Evolutionary conservation across 805 yeast genomes (phyloP).

Genomic region (Yamadazyma phyllophila): DNA sequence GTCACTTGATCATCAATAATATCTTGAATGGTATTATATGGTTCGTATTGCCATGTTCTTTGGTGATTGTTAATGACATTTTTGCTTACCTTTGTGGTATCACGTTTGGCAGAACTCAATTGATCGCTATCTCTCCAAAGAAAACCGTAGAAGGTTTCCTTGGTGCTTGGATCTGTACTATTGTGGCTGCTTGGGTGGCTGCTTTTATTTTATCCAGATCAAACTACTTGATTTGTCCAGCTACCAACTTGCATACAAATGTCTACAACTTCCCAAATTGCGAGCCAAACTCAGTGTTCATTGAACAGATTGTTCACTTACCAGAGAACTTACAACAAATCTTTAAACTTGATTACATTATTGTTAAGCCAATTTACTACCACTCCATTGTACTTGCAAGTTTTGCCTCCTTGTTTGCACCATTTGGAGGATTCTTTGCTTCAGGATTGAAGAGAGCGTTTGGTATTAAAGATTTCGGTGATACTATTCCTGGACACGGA

Average conservation of each 20-base stretch:
- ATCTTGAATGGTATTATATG: slow-evolving; percentile 88
- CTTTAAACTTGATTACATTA: slow-evolving; percentile 40
- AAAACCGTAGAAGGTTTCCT: slow-evolving; percentile 96
- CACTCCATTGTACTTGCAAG: slow-evolving; percentile 85
- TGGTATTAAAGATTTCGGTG: slow-evolving; percentile 95
- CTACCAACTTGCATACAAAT: slow-evolving; percentile 59
- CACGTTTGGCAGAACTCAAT: slow-evolving; percentile 89
- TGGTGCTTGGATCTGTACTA: slow-evolving; percentile 97
- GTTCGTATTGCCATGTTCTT: slow-evolving; percentile 88
- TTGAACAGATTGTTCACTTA: slow-evolving; percentile 72
- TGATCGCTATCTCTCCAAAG: slow-evolving; percentile 92
- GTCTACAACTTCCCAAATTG: slow-evolving; percentile 66
- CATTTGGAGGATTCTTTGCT: slow-evolving; percentile 98
- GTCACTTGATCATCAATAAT: slow-evolving; percentile 87
- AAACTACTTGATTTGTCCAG: slow-evolving; percentile 86
- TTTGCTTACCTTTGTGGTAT: slow-evolving; percentile 97
- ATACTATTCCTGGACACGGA: slow-evolving; percentile 98
- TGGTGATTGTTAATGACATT: slow-evolving; percentile 92
- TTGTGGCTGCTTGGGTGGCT: slow-evolving; percentile 64
- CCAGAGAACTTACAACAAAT: slow-evolving; percentile 64
- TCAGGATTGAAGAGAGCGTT: slow-evolving; percentile 96
- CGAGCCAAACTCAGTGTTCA: slow-evolving; percentile 84
- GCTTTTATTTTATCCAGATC: slow-evolving; percentile 63
- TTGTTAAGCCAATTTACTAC: slow-evolving; percentile 83
- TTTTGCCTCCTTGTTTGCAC: slow-evolving; percentile 95